These are phyloP conservation scores for Diaporthe amygdali DNA, from an alignment of 2,329 filamentous ascomycete species.

Conservation along the genomic window DNA sequence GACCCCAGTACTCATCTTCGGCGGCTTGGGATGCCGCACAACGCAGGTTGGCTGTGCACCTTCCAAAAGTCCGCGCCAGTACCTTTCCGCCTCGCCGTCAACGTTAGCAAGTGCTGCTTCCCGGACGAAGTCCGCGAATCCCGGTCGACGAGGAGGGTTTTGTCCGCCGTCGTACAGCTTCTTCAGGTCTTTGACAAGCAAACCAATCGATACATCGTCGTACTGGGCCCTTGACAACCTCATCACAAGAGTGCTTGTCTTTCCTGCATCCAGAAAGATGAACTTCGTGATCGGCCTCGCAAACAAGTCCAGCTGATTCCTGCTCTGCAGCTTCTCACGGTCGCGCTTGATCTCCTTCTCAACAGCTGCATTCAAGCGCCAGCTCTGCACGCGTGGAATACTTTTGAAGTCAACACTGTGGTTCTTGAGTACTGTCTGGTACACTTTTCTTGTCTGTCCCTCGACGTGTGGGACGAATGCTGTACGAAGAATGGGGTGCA, in stretches of 20 bases:
- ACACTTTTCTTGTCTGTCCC: constrained; percentile 45
- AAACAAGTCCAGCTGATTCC: constrained; percentile 42
- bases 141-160: constrained; percentile 41
- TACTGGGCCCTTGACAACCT: constrained; percentile 56
- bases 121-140: constrained; percentile 54
- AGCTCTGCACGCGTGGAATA: constrained; percentile 43
- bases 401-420: constrained; percentile 50
- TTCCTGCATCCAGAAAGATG: constrained; percentile 53
- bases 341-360: constrained; percentile 50
- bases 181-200: constrained; percentile 54
- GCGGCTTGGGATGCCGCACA: constrained; percentile 47
- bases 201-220: constrained; percentile 49
- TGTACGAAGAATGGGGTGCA: constrained; percentile 60
- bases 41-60: constrained; percentile 53
- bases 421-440: constrained; percentile 52
- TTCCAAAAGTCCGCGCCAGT: constrained; percentile 42
- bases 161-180: constrained; percentile 48
- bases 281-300: constrained; percentile 54
- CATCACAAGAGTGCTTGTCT: constrained; percentile 52
- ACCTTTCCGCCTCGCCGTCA: constrained; percentile 43
- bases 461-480: constrained; percentile 50
- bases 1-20: constrained; percentile 41
- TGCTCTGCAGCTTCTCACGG: constrained; percentile 33
- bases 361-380: constrained; percentile 43
- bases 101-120: constrained; percentile 42